Evolutionary conservation across 441 rosid species (phyloP).

Genomic region (Erodium moschatum): DNA sequence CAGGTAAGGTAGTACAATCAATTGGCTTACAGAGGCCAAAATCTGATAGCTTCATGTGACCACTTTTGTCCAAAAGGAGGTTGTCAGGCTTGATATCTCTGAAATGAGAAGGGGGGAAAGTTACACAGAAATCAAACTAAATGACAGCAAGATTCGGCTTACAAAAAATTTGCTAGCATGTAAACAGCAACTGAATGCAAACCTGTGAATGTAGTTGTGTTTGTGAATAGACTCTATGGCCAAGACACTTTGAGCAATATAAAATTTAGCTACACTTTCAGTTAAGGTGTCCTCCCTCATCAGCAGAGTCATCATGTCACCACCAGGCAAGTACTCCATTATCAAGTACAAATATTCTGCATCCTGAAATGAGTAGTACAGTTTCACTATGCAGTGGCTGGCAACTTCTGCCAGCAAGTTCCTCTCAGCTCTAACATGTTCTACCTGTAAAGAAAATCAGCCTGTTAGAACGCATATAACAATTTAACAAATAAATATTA

Average conservation of each 20-base stretch:
- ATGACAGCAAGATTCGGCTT: slow-evolving; percentile 14
- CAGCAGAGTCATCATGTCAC: slow-evolving; percentile 92
- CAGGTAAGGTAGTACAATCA: slow-evolving; percentile 68
- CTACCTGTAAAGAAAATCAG: slow-evolving; percentile 48
- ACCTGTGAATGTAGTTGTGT: slow-evolving; percentile 93
- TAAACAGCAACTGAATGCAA: slow-evolving; percentile 15
- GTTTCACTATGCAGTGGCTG: slow-evolving; percentile 89
- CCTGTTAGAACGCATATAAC: background rate
- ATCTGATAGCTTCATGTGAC: slow-evolving; percentile 96
- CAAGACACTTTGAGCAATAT: slow-evolving; percentile 87
- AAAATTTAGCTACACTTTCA: slow-evolving; percentile 82
- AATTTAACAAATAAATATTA: background rate
- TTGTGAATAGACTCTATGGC: slow-evolving; percentile 93
- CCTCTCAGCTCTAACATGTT: slow-evolving; percentile 97
- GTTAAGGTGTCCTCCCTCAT: slow-evolving; percentile 86
- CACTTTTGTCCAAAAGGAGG: slow-evolving; percentile 84
- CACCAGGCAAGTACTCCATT: slow-evolving; percentile 97
- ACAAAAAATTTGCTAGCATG: slow-evolving; percentile 15
- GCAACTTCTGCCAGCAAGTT: slow-evolving; percentile 94
- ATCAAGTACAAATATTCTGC: slow-evolving; percentile 78
- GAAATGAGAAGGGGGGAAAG: slow-evolving; percentile 22
- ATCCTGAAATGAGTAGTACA: slow-evolving; percentile 93
- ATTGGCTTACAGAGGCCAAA: slow-evolving; percentile 97
- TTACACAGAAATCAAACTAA: slow-evolving; percentile 4
- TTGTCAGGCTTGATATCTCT: slow-evolving; percentile 97